Evolutionary conservation across 129 eudicot genomes (phyloP).

Genomic region (Pseudognaphalium luteoalbum): DNA sequence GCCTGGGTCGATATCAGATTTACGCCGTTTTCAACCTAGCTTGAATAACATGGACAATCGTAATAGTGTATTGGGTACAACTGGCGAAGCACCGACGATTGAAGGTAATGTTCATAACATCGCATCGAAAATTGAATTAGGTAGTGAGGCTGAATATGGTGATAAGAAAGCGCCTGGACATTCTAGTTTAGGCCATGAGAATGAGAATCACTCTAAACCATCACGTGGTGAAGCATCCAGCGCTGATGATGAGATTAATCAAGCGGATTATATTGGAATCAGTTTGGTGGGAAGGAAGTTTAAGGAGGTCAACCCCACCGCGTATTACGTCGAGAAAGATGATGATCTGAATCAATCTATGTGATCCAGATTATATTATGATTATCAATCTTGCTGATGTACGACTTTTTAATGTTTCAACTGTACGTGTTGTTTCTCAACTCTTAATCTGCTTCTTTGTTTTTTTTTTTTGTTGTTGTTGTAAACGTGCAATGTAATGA

Average conservation of each 20-base stretch:
- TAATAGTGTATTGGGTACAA: no score
- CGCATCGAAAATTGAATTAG: not conserved
- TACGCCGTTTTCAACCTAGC: not conserved
- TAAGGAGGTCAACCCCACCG: conserved; percentile 1
- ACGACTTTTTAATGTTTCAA: no score
- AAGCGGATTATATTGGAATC: not conserved
- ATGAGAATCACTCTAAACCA: not conserved
- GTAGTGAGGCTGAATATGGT: not conserved
- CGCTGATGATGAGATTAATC: not conserved
- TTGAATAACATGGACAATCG: not conserved
- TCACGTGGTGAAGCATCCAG: not conserved
- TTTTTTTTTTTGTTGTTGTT: no score
- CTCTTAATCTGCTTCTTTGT: no score
- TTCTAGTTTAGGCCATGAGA: not conserved
- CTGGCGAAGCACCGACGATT: no score
- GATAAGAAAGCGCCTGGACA: not conserved
- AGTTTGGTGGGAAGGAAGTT: conserved; percentile 15
- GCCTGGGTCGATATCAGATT: not conserved
- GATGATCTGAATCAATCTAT: not conserved
- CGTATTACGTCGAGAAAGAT: conserved; percentile 10
- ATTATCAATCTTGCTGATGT: no score
- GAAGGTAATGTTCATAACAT: not conserved
- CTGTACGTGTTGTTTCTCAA: no score
- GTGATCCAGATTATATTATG: no score
- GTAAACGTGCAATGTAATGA: no score